Base-by-base conservation (phyloP, 352 stramenopile species). In the Phytophthora kernoviae region DNA sequence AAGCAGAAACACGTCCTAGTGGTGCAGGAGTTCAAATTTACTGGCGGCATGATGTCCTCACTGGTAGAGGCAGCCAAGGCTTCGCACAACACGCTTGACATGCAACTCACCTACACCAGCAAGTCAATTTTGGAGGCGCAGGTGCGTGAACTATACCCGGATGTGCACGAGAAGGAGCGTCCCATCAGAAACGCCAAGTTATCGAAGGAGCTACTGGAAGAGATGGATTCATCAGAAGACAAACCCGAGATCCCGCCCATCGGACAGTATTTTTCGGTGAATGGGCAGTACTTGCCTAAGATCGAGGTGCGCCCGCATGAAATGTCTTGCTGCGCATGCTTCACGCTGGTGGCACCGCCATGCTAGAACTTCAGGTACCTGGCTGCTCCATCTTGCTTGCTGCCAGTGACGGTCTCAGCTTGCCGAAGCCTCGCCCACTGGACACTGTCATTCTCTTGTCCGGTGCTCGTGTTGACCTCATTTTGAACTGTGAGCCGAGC, bases 201-300 rank as follows among this genome's bases (percentile, higher is more conserved):
- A 12, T 65, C 60, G 11, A 70, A 76, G 18, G 39, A 68, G 12
- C 58, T 80, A 20, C 34, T 73, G 43, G 49, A 69, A 9, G 57
- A 68, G 9, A 62, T 77, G 22, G 53, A 58, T 8, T 57, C 67
- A 4, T 67, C 58, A 21, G 50, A 63, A 26, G 45, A 68, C 0
- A 69, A 65, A 15, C 46, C 48, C 1, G n/a, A 55, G 15, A 46
- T 58, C 8, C 79, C 79, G 1, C 65, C 68, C 0, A 70, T 88
- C 26, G 76, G 62, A 10, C 70, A 74, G 24, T 94, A 87, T 60
- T 87, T 87, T 51, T 77, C 71, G 0, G 71, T 93, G 7, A 94
- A 94, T 50, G 85, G 85, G 11, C 75, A 87, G 48, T 88, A 82
- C 49, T 45, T 89, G 51, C 81, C 83, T 11, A 86, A 75, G 54